phyloP scores from a whole-genome alignment of 2,329 filamentous ascomycete genomes.

The Gremmenia infestans region DNA sequence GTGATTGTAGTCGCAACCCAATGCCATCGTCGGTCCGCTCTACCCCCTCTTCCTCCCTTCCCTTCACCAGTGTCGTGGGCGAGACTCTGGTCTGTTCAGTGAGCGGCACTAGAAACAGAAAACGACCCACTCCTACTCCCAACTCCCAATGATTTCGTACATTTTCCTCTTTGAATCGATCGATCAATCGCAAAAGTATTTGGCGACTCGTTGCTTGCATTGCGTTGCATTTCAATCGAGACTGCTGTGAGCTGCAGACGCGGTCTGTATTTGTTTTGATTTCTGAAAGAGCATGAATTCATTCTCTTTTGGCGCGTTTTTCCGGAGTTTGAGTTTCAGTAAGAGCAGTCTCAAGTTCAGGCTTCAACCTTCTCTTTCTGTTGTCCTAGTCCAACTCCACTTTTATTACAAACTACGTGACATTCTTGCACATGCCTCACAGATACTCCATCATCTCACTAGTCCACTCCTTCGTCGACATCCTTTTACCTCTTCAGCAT shows the following conservation, averaged over 20 bases:
- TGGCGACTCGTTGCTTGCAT: neutral
- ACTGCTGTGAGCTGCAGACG: neutral
- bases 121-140: neutral
- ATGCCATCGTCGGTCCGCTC: neutral
- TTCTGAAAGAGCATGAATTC: neutral
- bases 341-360: neutral
- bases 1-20: neutral
- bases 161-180: neutral
- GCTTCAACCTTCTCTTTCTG: neutral
- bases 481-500: no score
- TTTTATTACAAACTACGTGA: neutral
- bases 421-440: neutral
- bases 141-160: neutral
- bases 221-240: neutral
- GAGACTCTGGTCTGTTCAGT: neutral
- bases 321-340: neutral
- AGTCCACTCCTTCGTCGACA: no score
- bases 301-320: neutral
- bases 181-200: neutral
- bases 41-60: neutral
- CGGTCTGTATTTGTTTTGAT: neutral
- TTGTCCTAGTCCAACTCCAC: neutral
- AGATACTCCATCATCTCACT: neutral
- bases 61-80: neutral
- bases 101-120: neutral